phyloP scores from a whole-genome alignment of 768 basidiomycete species.

The Russula abietina region DNA sequence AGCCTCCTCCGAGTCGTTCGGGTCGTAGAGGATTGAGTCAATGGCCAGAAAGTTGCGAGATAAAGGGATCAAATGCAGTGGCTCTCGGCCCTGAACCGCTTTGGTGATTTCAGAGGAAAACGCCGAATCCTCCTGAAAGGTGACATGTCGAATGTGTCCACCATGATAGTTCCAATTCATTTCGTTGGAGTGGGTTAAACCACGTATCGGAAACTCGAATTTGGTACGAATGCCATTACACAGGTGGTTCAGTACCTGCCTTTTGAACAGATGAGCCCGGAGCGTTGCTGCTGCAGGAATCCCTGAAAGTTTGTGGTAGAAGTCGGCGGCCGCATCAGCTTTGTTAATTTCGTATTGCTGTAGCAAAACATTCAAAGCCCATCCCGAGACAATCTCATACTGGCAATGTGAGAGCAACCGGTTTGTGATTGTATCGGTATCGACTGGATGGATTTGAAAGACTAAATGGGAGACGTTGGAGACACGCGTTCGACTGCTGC shows the following conservation, averaged over 20 bases:
- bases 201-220: background rate
- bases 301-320: background rate
- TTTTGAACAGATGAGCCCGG: background rate
- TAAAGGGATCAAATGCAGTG: background rate
- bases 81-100: no score
- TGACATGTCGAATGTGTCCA: background rate
- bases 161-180: background rate
- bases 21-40: background rate
- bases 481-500: no score
- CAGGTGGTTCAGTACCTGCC: background rate
- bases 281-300: background rate
- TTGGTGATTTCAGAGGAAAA: no score
- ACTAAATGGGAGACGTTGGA: no score
- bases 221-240: no score
- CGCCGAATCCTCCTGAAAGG: background rate
- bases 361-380: no score
- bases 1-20: background rate
- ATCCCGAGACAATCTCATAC: no score
- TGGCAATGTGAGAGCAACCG: no score
- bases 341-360: background rate
- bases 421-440: no score
- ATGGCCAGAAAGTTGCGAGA: background rate
- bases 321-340: background rate
- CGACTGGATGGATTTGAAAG: no score
- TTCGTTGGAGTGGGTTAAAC: background rate